phyloP scores from a whole-genome alignment of 768 basidiomycete genomes.

The Leucosporidium creatinivorum region DNA sequence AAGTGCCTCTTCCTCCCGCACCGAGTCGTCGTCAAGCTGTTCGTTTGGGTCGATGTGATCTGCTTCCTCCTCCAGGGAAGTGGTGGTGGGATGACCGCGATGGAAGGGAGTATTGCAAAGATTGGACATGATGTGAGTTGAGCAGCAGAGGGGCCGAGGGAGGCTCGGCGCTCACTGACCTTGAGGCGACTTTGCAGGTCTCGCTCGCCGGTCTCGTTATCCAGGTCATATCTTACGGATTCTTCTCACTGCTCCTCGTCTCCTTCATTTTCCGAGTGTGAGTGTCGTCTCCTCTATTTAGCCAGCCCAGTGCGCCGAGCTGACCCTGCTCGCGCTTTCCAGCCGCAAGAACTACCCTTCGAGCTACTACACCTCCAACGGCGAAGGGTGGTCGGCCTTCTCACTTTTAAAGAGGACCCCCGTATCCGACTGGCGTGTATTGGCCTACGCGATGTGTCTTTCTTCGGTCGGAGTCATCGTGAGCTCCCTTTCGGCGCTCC shows the following conservation, averaged over 20 bases:
- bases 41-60: conserved; percentile 57
- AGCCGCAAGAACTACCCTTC: background rate
- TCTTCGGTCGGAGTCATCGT: background rate
- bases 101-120: conserved; percentile 6
- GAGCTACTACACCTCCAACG: background rate
- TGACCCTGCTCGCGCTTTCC: too few species aligned
- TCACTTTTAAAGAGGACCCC: background rate
- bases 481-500: background rate
- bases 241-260: background rate
- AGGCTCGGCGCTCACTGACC: too few species aligned
- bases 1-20: conserved; percentile 12
- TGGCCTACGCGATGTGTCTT: conserved; percentile 48
- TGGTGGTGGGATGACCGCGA: conserved; percentile 37
- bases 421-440: conserved; percentile 51
- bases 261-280: conserved; percentile 12
- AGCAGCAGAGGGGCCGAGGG: too few species aligned
- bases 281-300: too few species aligned
- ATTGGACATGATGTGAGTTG: conserved; percentile 24
- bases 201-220: conserved; percentile 1
- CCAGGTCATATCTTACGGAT: too few species aligned
- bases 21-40: conserved; percentile 51
- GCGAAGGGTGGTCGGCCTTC: background rate
- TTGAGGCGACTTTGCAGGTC: background rate
- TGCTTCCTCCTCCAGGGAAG: conserved; percentile 60
- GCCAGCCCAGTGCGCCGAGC: background rate